phyloP scores from a whole-genome alignment of 257 asterid genomes.

The Forsythia viridissima region DNA sequence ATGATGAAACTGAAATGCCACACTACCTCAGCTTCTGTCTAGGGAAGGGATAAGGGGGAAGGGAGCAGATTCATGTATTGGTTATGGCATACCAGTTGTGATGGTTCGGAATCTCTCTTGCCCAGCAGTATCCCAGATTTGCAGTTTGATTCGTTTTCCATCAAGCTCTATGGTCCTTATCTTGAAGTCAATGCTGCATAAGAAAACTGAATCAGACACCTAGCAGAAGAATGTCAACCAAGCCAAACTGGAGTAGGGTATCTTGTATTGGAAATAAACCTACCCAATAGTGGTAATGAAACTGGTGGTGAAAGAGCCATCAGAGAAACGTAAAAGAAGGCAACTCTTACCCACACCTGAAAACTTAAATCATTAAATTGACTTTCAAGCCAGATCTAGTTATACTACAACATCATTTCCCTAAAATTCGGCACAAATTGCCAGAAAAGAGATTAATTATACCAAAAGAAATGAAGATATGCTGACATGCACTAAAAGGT shows the following conservation, averaged over 20 bases:
- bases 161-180: conserved; percentile 71
- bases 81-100: conserved; percentile 54
- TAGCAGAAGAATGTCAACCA: conserved; percentile 13
- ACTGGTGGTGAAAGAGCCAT: conserved; percentile 99
- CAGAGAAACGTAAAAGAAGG: conserved; percentile 95
- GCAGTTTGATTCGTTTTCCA: conserved; percentile 62
- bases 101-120: conserved; percentile 73
- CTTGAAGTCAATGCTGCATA: conserved; percentile 66
- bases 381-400: not conserved
- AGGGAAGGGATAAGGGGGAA: conserved; percentile 10
- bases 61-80: not conserved
- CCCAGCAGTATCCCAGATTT: conserved; percentile 76
- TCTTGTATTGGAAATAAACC: conserved; percentile 23
- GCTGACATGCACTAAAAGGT: not conserved
- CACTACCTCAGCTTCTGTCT: not conserved
- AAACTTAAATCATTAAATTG: not conserved
- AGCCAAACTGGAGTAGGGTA: conserved; percentile 8
- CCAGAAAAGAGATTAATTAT: not conserved
- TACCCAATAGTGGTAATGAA: conserved; percentile 89
- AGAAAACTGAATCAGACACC: conserved; percentile 21
- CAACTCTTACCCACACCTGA: conserved; percentile 97
- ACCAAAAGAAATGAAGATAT: not conserved
- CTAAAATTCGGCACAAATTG: not conserved
- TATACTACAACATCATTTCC: not conserved
- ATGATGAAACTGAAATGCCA: not conserved